phyloP scores from a whole-genome alignment of 1,284 basidiomycete species.

The Xerocomus nothofagi region DNA sequence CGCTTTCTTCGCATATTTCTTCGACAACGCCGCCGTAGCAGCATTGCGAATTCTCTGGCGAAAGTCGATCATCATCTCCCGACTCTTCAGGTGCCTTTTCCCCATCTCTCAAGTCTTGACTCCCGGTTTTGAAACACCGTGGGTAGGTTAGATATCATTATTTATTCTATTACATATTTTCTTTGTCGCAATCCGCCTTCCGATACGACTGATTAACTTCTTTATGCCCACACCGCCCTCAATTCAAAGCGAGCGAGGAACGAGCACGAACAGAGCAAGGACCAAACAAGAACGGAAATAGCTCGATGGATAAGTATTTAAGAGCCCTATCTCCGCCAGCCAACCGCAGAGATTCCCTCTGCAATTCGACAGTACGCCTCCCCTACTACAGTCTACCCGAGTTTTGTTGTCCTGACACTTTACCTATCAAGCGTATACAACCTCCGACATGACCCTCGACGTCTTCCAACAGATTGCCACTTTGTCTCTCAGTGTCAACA shows the following conservation, averaged over 20 bases:
- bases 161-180: no score
- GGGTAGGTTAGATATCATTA: no score
- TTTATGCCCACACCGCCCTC: neutral
- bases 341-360: neutral
- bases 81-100: no score
- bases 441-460: slow-evolving; percentile 17
- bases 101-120: no score
- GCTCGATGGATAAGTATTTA: neutral
- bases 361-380: neutral
- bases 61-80: no score
- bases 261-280: no score
- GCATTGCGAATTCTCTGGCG: no score
- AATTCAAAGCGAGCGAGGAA: neutral
- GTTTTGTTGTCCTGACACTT: neutral
- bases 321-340: neutral
- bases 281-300: neutral
- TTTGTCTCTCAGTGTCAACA: slow-evolving; percentile 9
- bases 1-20: no score
- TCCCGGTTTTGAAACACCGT: no score
- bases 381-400: neutral
- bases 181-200: no score
- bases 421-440: neutral
- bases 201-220: neutral
- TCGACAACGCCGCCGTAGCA: no score
- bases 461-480: slow-evolving; percentile 22